phyloP scores from a whole-genome alignment of 2,329 filamentous ascomycete genomes.

The Kalmusia sp. region DNA sequence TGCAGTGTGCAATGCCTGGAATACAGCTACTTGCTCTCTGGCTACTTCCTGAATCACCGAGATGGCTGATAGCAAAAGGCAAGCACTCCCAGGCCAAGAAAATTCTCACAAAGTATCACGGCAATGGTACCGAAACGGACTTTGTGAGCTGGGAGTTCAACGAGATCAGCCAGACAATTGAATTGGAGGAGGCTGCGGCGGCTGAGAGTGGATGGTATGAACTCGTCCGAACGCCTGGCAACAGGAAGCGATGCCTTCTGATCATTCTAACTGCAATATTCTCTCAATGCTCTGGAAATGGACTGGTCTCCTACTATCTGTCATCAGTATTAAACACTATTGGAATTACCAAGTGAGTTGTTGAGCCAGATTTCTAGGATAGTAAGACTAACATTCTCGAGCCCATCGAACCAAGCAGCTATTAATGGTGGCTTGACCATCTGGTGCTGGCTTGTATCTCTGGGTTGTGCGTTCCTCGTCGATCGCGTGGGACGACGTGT shows the following conservation, averaged over 20 bases:
- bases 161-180: conserved; percentile 23
- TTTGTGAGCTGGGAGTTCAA: conserved; percentile 24
- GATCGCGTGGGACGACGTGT: conserved; percentile 40
- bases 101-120: conserved; percentile 23
- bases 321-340: conserved; percentile 20
- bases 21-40: conserved; percentile 68
- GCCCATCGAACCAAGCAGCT: conserved; percentile 46
- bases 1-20: conserved; percentile 66
- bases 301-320: conserved; percentile 22
- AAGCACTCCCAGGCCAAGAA: conserved; percentile 15
- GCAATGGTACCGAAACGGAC: conserved; percentile 20
- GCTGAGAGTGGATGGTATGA: conserved; percentile 21
- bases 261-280: conserved; percentile 22
- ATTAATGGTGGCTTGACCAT: conserved; percentile 64
- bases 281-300: conserved; percentile 26
- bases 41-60: conserved; percentile 66
- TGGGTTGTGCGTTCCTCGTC: conserved; percentile 38
- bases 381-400: conserved; percentile 33
- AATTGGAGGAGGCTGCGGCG: conserved; percentile 19
- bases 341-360: conserved; percentile 26
- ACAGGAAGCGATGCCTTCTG: conserved; percentile 22
- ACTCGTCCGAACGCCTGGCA: conserved; percentile 22
- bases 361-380: not conserved
- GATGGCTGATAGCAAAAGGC: conserved; percentile 37
- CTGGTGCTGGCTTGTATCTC: conserved; percentile 65